A percentile compares a stretch with the other conserved stretches of the same genome.
Conservation (phyloP, 768 basidiomycete genomes). For the Chalciporus piperatus region DNA sequence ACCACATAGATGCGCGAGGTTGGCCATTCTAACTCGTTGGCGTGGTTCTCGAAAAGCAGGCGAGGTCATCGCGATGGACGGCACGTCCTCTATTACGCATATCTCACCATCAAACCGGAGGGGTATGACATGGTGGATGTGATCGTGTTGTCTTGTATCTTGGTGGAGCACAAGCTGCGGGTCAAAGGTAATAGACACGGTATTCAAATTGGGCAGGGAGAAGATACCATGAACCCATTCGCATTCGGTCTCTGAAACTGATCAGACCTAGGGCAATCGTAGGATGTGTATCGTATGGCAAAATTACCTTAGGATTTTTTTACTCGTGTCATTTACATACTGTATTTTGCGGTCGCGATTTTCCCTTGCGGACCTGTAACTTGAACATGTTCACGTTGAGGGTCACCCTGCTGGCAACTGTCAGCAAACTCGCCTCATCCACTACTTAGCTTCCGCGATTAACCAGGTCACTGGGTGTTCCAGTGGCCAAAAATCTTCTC, state of each 20-base stretch:
- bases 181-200: not conserved
- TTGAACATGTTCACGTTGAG: no score
- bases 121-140: constrained; percentile 9
- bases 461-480: no score
- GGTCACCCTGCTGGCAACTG: no score
- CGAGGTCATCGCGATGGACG: not conserved
- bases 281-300: no score
- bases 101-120: constrained; percentile 16
- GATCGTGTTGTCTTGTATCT: constrained; percentile 20
- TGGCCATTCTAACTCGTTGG: not conserved
- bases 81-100: not conserved
- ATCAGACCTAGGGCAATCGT: no score
- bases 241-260: no score
- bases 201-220: not conserved
- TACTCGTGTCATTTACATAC: no score
- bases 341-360: not conserved
- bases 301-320: no score
- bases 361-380: no score
- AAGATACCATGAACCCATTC: not conserved
- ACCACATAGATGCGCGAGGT: constrained; percentile 11
- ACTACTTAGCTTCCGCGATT: no score
- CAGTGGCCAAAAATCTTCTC: no score
- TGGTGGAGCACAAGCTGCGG: constrained; percentile 15
- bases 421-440: no score
- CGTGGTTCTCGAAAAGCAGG: constrained; percentile 12